A percentile compares a stretch with the other conserved stretches of the same genome.
Evolutionary conservation across 371 early-diverging fungal species (phyloP).

Genomic region (Actinomortierella wolfii): DNA sequence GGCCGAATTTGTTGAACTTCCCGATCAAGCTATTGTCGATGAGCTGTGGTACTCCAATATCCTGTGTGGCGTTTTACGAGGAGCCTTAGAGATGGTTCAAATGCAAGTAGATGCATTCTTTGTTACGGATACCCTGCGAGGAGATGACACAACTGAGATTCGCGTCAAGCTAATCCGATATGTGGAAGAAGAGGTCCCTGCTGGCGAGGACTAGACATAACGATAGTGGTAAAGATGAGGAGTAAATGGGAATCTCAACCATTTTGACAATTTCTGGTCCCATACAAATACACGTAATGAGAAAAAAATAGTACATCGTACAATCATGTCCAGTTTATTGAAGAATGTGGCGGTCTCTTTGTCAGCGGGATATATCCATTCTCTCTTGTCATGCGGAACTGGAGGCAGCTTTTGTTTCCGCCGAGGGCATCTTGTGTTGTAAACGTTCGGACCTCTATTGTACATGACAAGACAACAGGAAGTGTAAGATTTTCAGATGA

Average conservation of each 20-base stretch:
- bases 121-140: constrained; percentile 83
- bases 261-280: too few species aligned
- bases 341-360: constrained; percentile 15
- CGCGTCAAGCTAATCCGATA: constrained; percentile 84
- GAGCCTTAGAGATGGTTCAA: constrained; percentile 96
- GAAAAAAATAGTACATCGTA: too few species aligned
- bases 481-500: background rate
- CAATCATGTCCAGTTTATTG: too few species aligned
- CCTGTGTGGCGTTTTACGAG: constrained; percentile 92
- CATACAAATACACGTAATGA: too few species aligned
- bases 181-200: constrained; percentile 95
- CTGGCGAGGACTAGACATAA: constrained; percentile 79
- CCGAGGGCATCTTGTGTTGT: constrained; percentile 43
- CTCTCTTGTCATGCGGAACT: constrained; percentile 33
- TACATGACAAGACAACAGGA: background rate
- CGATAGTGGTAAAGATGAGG: too few species aligned
- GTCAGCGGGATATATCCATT: constrained; percentile 33
- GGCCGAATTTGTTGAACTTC: constrained; percentile 88
- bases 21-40: constrained; percentile 76
- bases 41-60: constrained; percentile 97
- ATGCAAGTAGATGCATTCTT: constrained; percentile 90
- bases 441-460: constrained; percentile 39
- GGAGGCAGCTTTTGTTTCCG: constrained; percentile 45
- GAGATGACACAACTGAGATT: constrained; percentile 92
- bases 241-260: too few species aligned